Conservation (phyloP, 78 protist species). For the Anaeramoeba ignava region DNA sequence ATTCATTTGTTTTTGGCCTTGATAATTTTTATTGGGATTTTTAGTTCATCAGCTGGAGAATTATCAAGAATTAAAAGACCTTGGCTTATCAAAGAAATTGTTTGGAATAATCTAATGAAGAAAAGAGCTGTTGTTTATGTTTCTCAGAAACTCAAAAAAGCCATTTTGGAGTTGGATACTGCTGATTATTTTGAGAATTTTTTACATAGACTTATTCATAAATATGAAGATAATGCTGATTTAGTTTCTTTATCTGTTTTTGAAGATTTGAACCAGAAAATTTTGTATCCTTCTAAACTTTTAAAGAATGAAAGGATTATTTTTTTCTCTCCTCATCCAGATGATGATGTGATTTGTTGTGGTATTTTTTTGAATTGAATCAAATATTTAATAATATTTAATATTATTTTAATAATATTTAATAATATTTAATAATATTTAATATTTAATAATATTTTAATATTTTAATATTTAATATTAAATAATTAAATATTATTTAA, state of each 20-base stretch:
- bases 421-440: no score
- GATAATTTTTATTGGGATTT: background rate
- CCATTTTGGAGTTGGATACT: background rate
- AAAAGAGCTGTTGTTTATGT: background rate
- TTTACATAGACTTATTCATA: background rate
- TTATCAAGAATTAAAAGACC: background rate
- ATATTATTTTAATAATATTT: no score
- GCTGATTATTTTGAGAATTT: background rate
- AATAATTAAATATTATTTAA: no score
- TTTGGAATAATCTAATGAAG: background rate
- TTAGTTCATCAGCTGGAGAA: background rate
- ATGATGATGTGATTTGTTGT: constrained; percentile 55
- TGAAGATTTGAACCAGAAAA: background rate
- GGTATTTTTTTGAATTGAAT: background rate
- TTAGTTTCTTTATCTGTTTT: background rate
- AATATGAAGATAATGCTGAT: background rate
- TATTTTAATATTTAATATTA: no score
- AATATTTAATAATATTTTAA: no score
- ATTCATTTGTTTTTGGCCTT: background rate
- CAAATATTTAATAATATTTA: no score
- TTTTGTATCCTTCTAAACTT: background rate
- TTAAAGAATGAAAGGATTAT: constrained; percentile 23
- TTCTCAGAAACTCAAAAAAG: background rate
- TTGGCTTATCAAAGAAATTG: background rate
- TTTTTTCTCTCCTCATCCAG: constrained; percentile 64